These are phyloP conservation scores for Dipodascus geniculatus DNA, from an alignment of 805 yeast genomes.

Conservation along the genomic window DNA sequence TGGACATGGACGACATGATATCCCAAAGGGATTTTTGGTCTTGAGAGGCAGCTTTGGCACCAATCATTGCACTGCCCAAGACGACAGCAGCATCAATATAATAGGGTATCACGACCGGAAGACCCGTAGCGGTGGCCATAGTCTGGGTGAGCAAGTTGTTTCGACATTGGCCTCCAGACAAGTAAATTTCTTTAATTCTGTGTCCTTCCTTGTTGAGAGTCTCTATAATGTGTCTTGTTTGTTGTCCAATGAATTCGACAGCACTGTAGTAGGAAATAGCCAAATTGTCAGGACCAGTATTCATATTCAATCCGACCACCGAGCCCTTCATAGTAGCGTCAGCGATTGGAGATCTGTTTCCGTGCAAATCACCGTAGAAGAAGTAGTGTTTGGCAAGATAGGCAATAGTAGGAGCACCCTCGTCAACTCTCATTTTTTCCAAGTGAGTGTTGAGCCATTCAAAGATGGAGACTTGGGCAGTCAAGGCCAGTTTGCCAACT, in stretches of 20 bases:
- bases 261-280: conserved; percentile 86
- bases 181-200: conserved; percentile 58
- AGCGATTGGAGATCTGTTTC: conserved; percentile 96
- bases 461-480: conserved; percentile 49
- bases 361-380: conserved; percentile 93
- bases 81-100: conserved; percentile 97
- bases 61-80: conserved; percentile 87
- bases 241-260: conserved; percentile 95
- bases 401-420: conserved; percentile 58
- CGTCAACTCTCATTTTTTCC: conserved; percentile 49
- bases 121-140: conserved; percentile 85
- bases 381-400: conserved; percentile 74
- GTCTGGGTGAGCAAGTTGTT: conserved; percentile 81
- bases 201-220: conserved; percentile 78
- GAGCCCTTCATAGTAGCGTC: conserved; percentile 89
- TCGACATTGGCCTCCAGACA: conserved; percentile 96
- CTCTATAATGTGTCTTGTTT: conserved; percentile 89
- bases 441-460: conserved; percentile 71
- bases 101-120: conserved; percentile 85
- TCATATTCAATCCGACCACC: conserved; percentile 89
- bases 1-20: conserved; percentile 74
- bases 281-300: conserved; percentile 67
- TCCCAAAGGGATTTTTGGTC: conserved; percentile 53
- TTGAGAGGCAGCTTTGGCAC: conserved; percentile 79
- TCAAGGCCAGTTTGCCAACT: conserved; percentile 43